phyloP scores from a whole-genome alignment of 2,329 filamentous ascomycete species.

The Beauveria bassiana region DNA sequence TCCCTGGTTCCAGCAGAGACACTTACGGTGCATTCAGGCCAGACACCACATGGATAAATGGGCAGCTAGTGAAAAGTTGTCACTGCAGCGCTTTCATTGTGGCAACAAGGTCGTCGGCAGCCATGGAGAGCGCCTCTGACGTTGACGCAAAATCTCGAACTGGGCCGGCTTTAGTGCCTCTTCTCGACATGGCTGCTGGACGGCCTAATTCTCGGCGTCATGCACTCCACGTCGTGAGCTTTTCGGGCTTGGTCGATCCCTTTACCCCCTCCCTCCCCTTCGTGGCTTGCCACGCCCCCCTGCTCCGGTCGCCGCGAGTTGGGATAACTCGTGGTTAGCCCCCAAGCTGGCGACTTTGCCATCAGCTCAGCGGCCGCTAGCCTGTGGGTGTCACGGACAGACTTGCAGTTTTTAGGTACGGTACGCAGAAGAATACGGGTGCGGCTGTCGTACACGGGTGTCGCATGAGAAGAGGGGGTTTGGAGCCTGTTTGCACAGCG shows the following conservation, averaged over 20 bases:
- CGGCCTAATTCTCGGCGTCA: conserved; percentile 18
- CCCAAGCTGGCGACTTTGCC: neutral
- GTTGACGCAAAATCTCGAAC: neutral
- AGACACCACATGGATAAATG: neutral
- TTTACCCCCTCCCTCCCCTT: neutral
- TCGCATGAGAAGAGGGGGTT: no score
- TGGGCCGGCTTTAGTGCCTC: neutral
- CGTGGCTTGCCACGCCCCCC: neutral
- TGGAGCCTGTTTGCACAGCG: no score
- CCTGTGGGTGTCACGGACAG: no score
- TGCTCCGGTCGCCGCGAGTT: neutral
- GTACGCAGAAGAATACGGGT: no score
- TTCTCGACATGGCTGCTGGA: neutral
- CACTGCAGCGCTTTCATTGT: neutral
- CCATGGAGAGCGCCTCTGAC: neutral
- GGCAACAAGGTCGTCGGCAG: neutral
- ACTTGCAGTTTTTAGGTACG: no score
- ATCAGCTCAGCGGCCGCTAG: no score
- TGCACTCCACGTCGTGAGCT: conserved; percentile 13
- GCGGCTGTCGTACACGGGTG: no score
- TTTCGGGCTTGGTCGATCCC: conserved; percentile 5
- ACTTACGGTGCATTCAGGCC: neutral
- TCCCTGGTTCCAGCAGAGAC: neutral
- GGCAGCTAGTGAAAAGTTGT: no score
- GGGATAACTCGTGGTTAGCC: neutral